These are phyloP conservation scores for Asterella californica DNA, from an alignment of 225 moss, liverwort and hornwort species.

Conservation along the genomic window DNA sequence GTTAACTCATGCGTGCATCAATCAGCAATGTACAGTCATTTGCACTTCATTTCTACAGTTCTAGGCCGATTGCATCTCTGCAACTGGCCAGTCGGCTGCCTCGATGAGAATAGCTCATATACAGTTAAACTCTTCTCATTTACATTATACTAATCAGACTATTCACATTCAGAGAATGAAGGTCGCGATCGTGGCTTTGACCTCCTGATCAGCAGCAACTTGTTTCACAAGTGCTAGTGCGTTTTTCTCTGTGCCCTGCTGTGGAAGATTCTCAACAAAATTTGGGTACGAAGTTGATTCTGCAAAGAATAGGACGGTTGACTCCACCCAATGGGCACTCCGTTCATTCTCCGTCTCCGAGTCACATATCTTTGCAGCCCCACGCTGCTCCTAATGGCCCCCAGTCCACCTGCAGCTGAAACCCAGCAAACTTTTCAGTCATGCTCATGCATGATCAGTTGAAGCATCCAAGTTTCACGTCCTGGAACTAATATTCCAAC, in stretches of 20 bases:
- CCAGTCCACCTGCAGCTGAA: neutral
- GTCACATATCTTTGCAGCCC: neutral
- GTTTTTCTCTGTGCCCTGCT: neutral
- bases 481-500: neutral
- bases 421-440: neutral
- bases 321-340: neutral
- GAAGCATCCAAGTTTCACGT: neutral
- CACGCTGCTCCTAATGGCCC: neutral
- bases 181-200: constrained; percentile 13
- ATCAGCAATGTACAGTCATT: neutral
- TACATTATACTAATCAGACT: neutral
- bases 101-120: neutral
- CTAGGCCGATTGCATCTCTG: neutral
- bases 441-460: neutral
- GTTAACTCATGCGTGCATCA: constrained; percentile 4
- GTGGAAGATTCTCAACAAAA: constrained; percentile 7
- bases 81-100: constrained; percentile 6
- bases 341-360: neutral
- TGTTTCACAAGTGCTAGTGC: neutral
- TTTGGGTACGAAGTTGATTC: neutral
- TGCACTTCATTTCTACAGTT: constrained; percentile 10
- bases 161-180: neutral
- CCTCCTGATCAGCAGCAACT: neutral
- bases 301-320: neutral
- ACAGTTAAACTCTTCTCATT: too few species aligned